Conservation (phyloP, 495 filamentous ascomycete species). For the Margaritispora aquatica region DNA sequence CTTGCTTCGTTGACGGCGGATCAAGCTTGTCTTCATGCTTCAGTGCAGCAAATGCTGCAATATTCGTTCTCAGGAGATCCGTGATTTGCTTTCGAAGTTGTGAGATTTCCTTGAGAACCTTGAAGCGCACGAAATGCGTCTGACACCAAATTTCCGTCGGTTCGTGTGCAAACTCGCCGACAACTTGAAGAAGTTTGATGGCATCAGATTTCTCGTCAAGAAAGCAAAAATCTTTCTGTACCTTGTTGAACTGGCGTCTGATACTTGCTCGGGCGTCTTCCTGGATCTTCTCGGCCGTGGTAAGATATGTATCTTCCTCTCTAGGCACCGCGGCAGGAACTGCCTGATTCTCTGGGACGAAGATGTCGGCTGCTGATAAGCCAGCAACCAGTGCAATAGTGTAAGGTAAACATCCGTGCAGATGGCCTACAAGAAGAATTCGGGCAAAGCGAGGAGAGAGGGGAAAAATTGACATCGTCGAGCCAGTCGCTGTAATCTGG, state of each 20-base stretch:
- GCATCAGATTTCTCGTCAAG: constrained; percentile 79
- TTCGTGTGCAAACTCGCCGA: constrained; percentile 74
- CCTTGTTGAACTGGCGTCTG: constrained; percentile 63
- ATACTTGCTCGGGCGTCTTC: constrained; percentile 60
- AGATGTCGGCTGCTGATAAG: constrained; percentile 81
- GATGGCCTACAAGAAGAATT: constrained; percentile 81
- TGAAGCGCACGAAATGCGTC: constrained; percentile 75
- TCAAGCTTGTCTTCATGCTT: constrained; percentile 56
- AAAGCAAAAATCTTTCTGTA: constrained; percentile 72
- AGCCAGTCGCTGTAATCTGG: constrained; percentile 71
- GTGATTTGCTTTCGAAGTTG: constrained; percentile 80
- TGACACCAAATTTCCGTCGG: constrained; percentile 65
- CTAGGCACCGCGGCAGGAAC: constrained; percentile 41
- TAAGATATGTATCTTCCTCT: constrained; percentile 46
- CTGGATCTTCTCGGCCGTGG: constrained; percentile 58
- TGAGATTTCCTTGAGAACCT: constrained; percentile 76
- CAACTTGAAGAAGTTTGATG: constrained; percentile 82
- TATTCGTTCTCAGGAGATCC: constrained; percentile 69
- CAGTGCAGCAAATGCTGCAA: constrained; percentile 55
- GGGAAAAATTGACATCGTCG: constrained; percentile 79
- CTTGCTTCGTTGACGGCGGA: constrained; percentile 61
- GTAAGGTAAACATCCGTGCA: constrained; percentile 76
- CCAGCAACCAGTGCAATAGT: constrained; percentile 85
- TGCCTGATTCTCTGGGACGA: constrained; percentile 77
- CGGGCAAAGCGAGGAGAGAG: constrained; percentile 85